Base-by-base conservation (phyloP, 345 rosid species). In the Camelina hispida region DNA sequence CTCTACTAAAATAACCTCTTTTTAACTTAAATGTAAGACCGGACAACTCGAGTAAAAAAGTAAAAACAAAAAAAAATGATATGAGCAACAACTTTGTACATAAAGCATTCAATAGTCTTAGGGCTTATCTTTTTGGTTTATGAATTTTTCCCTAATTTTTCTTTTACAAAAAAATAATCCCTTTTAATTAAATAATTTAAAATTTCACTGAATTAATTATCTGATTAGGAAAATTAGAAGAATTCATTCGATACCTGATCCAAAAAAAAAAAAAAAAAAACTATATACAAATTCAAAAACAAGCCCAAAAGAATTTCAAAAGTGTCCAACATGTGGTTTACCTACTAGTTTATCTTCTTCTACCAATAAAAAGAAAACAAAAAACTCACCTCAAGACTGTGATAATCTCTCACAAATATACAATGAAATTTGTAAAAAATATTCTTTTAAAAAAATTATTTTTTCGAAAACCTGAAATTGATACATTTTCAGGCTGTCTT, bases 381-480 rank as follows among this genome's bases (percentile, higher is more conserved):
- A 40, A 15, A 9, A 9, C 35, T 32, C 51, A 57, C 51, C 13
- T 15, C 6, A 53, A 4, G 37, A 6, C 9, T 34, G 69, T 28
- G 42, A 64, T 42, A 46, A 37, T 17, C 40, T 32, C 51, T n/a
- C 64, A 4, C 23, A 48, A 20, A 46, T 8, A 15, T 47, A 57
- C 32, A 56, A 64, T 16, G 14, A 47, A 1, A 66, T 15, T 38
- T 18, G 62, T 38, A 17, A 38, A 13, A 25, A 30, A 4, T 35
- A 68, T 4, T 28, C 30, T 28, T 28, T 28, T 54, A 74, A 60
- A 67, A 67, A 60, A 67, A 60, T 14, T 8, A 68, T 68, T 30
- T 60, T 75, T 67, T 76, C 9, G 74, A 30, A 60, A 75, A 60
- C 60, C 56, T 38, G 73, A 68, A 54, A 75, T 46, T 40, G 25